Base-by-base conservation (phyloP, 768 basidiomycete species). In the Tylopilus cervinicoccineus region DNA sequence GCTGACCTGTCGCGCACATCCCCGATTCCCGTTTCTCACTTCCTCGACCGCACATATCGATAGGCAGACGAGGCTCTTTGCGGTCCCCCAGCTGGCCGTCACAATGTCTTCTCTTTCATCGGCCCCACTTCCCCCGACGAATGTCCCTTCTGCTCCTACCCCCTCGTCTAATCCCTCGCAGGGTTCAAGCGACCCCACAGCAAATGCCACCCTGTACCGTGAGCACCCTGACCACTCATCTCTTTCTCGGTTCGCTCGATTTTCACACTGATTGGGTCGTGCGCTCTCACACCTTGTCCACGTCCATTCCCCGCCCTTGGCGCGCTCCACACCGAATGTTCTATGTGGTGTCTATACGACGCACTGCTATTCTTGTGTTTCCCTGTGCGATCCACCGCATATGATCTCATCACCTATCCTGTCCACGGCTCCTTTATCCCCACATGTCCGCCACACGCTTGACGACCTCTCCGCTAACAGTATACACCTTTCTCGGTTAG, bases 401-500 rank as follows among this genome's bases (percentile, higher is more conserved):
- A 43, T 38, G 40, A 32, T 48, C 49, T 48, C 26, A 43, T 39
- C 31, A n/a, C 17, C 12, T 26, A 13, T 17, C 34, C 9, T 4
- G 8, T 51, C 4, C 8, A 20, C 26, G 27, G 22, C 5, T 29
- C 24, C 36, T 19, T 27, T 38, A 29, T 44, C 6, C 9, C n/a
- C 36, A 38, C 44, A 39, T 44, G 45, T 14, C 43, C 20, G 16
- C 53, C 37, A 33, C 50, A 20, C 43, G 16, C 39, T 26, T 32
- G 20, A 28, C 8, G n/a, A 7, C 43, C 17, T 40, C 55, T 1
- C 43, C 53, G 0, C 37, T 43, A 14, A 49, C 56, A 66, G 65
- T 66, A 16, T 66, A 66, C 48, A 66, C 65, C 40, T 66, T 66
- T 51, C 62, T 66, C 17, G 65, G 65, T 68, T 46, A 39, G 64